A percentile compares a stretch with the other conserved stretches of the same genome.
Evolutionary conservation across 2,329 filamentous ascomycete genomes (phyloP).

Genomic region (Aureobasidium sp.): DNA sequence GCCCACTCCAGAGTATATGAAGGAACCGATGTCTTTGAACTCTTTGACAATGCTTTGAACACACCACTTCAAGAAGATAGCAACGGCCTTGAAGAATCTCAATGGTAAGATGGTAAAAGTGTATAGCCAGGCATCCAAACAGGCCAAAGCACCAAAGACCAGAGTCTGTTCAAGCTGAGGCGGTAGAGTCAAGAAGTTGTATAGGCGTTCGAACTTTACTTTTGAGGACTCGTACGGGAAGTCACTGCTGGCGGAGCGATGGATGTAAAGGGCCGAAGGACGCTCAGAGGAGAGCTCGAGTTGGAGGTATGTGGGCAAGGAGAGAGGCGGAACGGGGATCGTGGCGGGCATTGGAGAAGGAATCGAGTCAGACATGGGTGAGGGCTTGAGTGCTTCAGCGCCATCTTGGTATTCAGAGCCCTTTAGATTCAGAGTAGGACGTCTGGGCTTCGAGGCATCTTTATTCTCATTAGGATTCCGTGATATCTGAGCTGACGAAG

Average conservation of each 20-base stretch:
- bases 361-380: conserved; percentile 32
- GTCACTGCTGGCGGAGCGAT: conserved; percentile 49
- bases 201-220: conserved; percentile 82
- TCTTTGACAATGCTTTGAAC: conserved; percentile 64
- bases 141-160: conserved; percentile 81
- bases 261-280: conserved; percentile 58
- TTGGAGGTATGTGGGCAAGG: conserved; percentile 59
- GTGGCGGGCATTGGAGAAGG: conserved; percentile 47
- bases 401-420: conserved; percentile 25
- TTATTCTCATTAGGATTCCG: conserved; percentile 12
- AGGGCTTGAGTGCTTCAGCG: conserved; percentile 24
- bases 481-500: conserved; percentile 17
- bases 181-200: conserved; percentile 81
- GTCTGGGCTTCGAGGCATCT: conserved; percentile 15
- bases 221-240: conserved; percentile 86
- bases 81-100: conserved; percentile 73
- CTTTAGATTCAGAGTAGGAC: conserved; percentile 27
- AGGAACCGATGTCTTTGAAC: conserved; percentile 61
- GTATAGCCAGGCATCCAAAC: conserved; percentile 92
- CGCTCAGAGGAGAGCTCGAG: conserved; percentile 55
- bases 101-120: conserved; percentile 93
- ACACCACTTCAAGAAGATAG: conserved; percentile 75
- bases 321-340: conserved; percentile 56
- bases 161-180: conserved; percentile 76
- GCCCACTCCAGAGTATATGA: conserved; percentile 72